These are phyloP conservation scores for Lotmaria passim DNA, from an alignment of 208 protist species.

Conservation along the genomic window DNA sequence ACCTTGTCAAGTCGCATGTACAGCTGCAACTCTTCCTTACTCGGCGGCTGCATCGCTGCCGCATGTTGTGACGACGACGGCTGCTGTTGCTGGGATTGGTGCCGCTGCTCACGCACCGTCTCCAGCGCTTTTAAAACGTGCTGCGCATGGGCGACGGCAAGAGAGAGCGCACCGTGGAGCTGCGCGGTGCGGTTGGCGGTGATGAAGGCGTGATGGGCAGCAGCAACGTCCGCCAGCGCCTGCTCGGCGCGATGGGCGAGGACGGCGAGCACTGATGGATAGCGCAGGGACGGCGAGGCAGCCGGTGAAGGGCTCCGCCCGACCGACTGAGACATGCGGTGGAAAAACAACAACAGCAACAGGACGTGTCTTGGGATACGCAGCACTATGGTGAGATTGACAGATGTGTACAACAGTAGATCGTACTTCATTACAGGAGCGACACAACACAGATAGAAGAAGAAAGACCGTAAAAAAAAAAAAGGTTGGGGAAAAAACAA, in stretches of 20 bases:
- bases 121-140: slow-evolving; percentile 44
- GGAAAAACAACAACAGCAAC: background rate
- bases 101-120: slow-evolving; percentile 34
- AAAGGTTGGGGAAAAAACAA: background rate
- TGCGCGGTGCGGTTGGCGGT: slow-evolving; percentile 28
- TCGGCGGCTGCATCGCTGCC: background rate
- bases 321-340: background rate
- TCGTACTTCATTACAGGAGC: background rate
- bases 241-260: slow-evolving; percentile 24
- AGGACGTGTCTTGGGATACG: too few species aligned
- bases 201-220: slow-evolving; percentile 39
- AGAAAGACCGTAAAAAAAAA: background rate
- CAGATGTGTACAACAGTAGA: background rate
- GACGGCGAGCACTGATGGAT: slow-evolving; percentile 9
- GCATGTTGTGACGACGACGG: background rate
- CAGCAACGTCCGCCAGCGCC: slow-evolving; percentile 25
- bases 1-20: slow-evolving; percentile 39
- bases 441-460: background rate
- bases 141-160: slow-evolving; percentile 57
- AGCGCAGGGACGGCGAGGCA: background rate
- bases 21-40: slow-evolving; percentile 9
- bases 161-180: slow-evolving; percentile 55
- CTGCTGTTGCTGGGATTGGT: slow-evolving; percentile 20
- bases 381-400: background rate
- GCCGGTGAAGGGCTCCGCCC: slow-evolving; percentile 1